Conservation (phyloP, 1,284 basidiomycete species). For the Rhodotorula sp. region DNA sequence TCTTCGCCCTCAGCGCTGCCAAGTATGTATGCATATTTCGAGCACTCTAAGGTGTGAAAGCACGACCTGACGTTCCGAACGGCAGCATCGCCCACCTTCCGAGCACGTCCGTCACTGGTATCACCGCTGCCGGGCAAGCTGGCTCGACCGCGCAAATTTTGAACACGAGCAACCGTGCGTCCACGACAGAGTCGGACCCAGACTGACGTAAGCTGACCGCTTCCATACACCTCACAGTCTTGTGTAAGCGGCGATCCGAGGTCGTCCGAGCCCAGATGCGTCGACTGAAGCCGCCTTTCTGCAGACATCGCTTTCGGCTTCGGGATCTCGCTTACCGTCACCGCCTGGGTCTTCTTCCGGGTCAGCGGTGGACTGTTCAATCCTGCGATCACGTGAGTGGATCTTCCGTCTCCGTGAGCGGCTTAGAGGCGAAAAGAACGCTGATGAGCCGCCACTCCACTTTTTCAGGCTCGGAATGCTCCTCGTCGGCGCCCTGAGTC, state of each 20-base stretch:
- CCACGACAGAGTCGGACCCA: no score
- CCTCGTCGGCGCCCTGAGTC: slow-evolving; percentile 61
- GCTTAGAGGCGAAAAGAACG: no score
- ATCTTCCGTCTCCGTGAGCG: background rate
- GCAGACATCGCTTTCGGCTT: slow-evolving; percentile 29
- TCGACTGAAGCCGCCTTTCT: no score
- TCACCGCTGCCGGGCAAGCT: background rate
- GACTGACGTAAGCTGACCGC: no score
- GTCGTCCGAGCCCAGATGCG: no score
- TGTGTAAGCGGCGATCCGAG: no score
- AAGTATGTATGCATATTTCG: background rate
- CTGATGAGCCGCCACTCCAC: background rate
- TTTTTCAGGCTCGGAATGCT: slow-evolving; percentile 59
- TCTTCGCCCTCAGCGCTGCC: slow-evolving; percentile 19
- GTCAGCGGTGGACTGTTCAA: slow-evolving; percentile 57
- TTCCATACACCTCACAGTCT: no score
- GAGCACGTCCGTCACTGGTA: slow-evolving; percentile 7
- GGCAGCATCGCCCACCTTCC: slow-evolving; percentile 14
- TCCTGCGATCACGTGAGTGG: slow-evolving; percentile 56
- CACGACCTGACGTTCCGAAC: background rate
- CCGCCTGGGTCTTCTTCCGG: slow-evolving; percentile 57
- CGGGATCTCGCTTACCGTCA: slow-evolving; percentile 65
- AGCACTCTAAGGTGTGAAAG: fast-evolving
- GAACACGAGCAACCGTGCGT: slow-evolving; percentile 5
- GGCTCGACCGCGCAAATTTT: background rate